Evolutionary conservation across 2,329 filamentous ascomycete genomes (phyloP), one percentile per base, ranked within the genome.

Genomic region (Chalaropsis ovoidea): DNA sequence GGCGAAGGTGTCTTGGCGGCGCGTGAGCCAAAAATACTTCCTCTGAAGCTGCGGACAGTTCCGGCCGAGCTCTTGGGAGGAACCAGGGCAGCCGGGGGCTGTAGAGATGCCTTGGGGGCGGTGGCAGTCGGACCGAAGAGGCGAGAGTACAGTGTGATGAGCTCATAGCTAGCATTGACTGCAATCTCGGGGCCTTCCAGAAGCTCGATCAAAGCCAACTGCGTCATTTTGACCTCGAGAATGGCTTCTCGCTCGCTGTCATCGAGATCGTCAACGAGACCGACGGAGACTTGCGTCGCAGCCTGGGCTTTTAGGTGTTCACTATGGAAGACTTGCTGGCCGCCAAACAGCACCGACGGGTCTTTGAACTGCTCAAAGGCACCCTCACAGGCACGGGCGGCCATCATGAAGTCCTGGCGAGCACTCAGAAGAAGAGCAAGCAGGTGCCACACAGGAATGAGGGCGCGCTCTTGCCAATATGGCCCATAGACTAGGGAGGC

Each of bases 151-250:
- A 97, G 78, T 17, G 85, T 85, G 22, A 99, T 77, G 47, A 99
- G 79, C 74, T 96, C 91, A 69, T 90, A 85, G 72, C 89, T 92
- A 68, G 88, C 86, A 72, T 96, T 96, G 62, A 97, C 89, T 19
- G 94, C 93, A 66, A 87, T 84, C 67, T 90, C 86, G 0, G 91
- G 85, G 0, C 91, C 91, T 72, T 96, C 91, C 2, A 90, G 77
- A 17, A 94, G 77, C 75, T 97, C 93, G 2, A 94, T 76, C 22
- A 99, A 81, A 3, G 88, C 82, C 67, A 99, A 79, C 72, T 97
- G 92, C 11, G 93, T 96, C 84, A 97, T 95, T 74, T 95, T 95
- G 68, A 96, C 86, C 74, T 97, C 89, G n/a, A 99, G 76, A 52
- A 99, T 86, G 61, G 84, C 83, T 74, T 92, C 89, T 72, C 91